Base-by-base conservation (phyloP, 805 yeast genomes). In the Blastobotrys peoriensis region DNA sequence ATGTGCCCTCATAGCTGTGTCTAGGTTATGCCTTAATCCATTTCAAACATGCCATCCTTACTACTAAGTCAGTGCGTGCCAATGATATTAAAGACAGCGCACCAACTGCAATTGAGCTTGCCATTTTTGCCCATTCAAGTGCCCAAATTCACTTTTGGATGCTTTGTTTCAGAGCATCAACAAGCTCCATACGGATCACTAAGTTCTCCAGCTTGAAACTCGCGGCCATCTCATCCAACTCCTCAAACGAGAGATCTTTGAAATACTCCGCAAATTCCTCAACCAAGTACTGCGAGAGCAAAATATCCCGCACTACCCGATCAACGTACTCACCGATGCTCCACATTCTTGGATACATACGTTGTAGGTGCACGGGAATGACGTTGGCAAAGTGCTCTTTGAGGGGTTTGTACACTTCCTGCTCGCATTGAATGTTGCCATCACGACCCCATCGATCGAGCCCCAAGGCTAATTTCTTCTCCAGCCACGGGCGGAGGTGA, bases 371-470 rank as follows among this genome's bases (percentile, higher is more conserved):
- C 48, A 70, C 69, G 4, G 76, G 75, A 28, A 71, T 59, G 36
- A 64, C 66, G 3, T 57, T 61, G 45, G 55, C 52, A 53, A 72
- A 61, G 44, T 71, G 76, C 21, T 60, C 50, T 33, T 57, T 59
- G 49, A 74, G 57, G 20, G 55, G 58, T 20, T 60, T 58, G 55
- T 71, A 71, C 30, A 71, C 52, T 44, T 8, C 21, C n/a, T 59
- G 50, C 22, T 63, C 69, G 42, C 61, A 52, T 45, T 67, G 57
- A 4, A 74, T 70, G 40, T 60, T 70, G 43, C 71, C 66, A 47
- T 73, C 74, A 42, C 63, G 64, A 21, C 77, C 78, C 78, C 78
- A 74, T 53, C 62, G 59, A 54, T 74, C 78, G 48, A 74, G 60
- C 19, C 76, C 78, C 22, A 74, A 56, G 20, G 57, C 51, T 49